These are phyloP conservation scores for Histomonas meleagridis DNA, from an alignment of 208 protist genomes.

Conservation along the genomic window DNA sequence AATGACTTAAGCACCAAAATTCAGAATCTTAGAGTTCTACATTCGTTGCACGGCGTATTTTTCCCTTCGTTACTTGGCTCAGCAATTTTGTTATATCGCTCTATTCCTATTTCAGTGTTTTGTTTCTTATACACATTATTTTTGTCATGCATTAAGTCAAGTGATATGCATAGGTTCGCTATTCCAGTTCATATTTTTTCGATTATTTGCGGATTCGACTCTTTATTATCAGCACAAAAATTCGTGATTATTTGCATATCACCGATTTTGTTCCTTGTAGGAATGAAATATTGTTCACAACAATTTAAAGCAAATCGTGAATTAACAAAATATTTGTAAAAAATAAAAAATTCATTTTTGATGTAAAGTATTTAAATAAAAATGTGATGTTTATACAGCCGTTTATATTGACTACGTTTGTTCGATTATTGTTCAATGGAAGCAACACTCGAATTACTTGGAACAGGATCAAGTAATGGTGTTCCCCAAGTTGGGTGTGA, in stretches of 20 bases:
- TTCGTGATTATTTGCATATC: background rate
- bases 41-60: background rate
- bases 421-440: background rate
- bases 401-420: too few species aligned
- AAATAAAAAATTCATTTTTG: too few species aligned
- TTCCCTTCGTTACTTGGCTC: background rate
- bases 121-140: background rate
- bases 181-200: background rate
- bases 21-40: background rate
- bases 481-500: background rate
- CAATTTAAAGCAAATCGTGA: too few species aligned
- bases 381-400: too few species aligned
- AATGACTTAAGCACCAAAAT: background rate
- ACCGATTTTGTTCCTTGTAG: background rate
- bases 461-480: background rate
- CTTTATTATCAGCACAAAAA: background rate
- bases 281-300: background rate
- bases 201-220: background rate
- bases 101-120: background rate
- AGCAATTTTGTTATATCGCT: background rate
- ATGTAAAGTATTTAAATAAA: too few species aligned
- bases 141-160: background rate
- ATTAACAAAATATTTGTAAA: too few species aligned
- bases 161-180: background rate
- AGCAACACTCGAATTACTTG: background rate